phyloP scores from a whole-genome alignment of 2,329 filamentous ascomycete genomes.

The Neopestalotiopsis rosae region DNA sequence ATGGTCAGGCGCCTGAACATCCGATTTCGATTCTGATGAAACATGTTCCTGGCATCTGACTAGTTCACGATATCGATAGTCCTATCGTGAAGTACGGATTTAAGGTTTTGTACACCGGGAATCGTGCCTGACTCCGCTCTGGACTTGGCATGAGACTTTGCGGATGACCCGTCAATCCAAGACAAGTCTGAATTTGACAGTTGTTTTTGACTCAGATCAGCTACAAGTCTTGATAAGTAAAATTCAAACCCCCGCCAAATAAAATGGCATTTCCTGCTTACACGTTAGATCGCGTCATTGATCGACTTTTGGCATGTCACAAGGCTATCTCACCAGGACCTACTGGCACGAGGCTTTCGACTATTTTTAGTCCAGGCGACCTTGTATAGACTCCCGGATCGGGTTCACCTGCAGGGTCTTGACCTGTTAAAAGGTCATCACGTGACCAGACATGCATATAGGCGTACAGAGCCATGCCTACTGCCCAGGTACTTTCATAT shows the following conservation, averaged over 20 bases:
- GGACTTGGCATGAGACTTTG: neutral
- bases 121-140: neutral
- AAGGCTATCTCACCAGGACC: neutral
- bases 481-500: too few relatives aligned
- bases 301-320: neutral
- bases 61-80: neutral
- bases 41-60: neutral
- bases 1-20: neutral
- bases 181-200: neutral
- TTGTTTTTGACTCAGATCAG: neutral
- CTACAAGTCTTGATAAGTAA: neutral
- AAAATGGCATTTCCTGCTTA: neutral
- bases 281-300: neutral
- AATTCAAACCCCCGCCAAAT: neutral
- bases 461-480: too few relatives aligned
- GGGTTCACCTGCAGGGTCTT: too few relatives aligned
- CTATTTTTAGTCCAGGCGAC: neutral
- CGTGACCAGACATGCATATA: too few relatives aligned
- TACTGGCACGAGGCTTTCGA: neutral
- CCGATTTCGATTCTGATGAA: neutral
- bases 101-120: neutral
- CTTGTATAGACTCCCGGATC: neutral
- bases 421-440: too few relatives aligned
- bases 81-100: neutral
- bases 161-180: neutral